Conservation (phyloP, 306 rosid species). For the Astragalus glycyphyllos region DNA sequence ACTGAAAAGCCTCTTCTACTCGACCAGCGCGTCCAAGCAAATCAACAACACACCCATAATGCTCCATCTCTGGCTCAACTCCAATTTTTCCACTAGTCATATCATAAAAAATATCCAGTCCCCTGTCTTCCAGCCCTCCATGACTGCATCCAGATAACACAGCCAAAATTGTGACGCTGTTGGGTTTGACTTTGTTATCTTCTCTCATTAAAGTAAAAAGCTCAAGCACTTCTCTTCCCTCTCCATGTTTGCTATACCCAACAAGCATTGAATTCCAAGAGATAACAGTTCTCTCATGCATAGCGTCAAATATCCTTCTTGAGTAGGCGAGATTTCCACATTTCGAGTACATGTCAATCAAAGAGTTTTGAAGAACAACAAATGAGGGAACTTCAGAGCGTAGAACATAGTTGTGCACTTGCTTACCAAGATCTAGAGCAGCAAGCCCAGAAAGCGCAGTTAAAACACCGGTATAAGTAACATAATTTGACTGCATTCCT, state of each 20-base stretch:
- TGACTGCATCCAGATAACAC: slow-evolving; percentile 94
- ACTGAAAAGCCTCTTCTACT: slow-evolving; percentile 70
- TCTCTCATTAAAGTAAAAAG: slow-evolving; percentile 72
- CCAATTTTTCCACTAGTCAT: slow-evolving; percentile 61
- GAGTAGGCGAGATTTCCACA: slow-evolving; percentile 82
- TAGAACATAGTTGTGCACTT: slow-evolving; percentile 78
- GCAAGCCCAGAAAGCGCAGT: slow-evolving; percentile 93
- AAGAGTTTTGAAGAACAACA: slow-evolving; percentile 85
- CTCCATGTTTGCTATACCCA: slow-evolving; percentile 91
- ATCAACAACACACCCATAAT: slow-evolving; percentile 87
- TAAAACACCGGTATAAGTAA: slow-evolving; percentile 79
- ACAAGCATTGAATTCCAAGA: slow-evolving; percentile 95
- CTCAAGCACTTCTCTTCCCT: slow-evolving; percentile 80
- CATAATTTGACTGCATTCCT: slow-evolving; percentile 85
- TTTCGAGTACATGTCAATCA: slow-evolving; percentile 94
- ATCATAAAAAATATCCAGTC: slow-evolving; percentile 70
- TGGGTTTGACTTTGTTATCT: slow-evolving; percentile 73
- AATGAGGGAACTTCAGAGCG: slow-evolving; percentile 63
- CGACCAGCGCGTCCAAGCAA: slow-evolving; percentile 86
- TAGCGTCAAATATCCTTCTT: slow-evolving; percentile 68
- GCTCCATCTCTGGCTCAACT: slow-evolving; percentile 69
- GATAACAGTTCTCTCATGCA: slow-evolving; percentile 75
- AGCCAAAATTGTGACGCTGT: slow-evolving; percentile 76
- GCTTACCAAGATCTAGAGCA: slow-evolving; percentile 83
- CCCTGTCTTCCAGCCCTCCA: slow-evolving; percentile 77